A percentile compares a stretch with the other conserved stretches of the same genome.
These are phyloP conservation scores for Metschnikowia lachancei DNA, from an alignment of 805 yeast species.

Conservation along the genomic window DNA sequence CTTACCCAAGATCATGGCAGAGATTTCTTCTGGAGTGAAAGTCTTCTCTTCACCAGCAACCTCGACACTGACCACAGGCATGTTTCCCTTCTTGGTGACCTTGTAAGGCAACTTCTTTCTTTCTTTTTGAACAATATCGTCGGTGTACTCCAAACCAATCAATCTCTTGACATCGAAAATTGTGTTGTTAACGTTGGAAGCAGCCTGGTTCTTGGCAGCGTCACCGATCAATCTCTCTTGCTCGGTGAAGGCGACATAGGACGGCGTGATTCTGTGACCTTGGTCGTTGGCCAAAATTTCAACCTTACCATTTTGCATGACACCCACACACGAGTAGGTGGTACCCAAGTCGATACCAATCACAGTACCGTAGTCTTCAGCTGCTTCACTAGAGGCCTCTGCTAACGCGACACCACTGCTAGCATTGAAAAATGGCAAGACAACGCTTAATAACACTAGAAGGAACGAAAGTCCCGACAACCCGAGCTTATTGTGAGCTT, in stretches of 20 bases:
- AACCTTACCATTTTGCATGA: conserved; percentile 85
- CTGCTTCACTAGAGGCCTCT: conserved; percentile 32
- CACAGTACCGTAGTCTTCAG: conserved; percentile 50
- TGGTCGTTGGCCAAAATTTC: conserved; percentile 97
- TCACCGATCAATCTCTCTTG: conserved; percentile 93
- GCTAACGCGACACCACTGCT: conserved; percentile 20
- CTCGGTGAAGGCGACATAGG: conserved; percentile 92
- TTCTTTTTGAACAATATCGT: conserved; percentile 45
- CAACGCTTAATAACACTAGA: conserved; percentile 34
- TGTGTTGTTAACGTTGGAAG: conserved; percentile 88
- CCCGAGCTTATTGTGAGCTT: conserved; percentile 21
- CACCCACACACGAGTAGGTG: conserved; percentile 95
- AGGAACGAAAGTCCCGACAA: conserved; percentile 30
- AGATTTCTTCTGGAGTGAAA: conserved; percentile 92
- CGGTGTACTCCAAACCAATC: conserved; percentile 71
- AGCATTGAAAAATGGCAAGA: conserved; percentile 37
- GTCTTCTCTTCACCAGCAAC: conserved; percentile 80
- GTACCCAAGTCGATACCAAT: conserved; percentile 98
- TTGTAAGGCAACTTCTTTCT: conserved; percentile 87
- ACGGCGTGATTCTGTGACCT: conserved; percentile 98
- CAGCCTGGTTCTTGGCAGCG: conserved; percentile 97
- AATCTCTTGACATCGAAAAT: conserved; percentile 90
- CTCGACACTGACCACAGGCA: conserved; percentile 80
- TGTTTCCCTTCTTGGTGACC: conserved; percentile 68
- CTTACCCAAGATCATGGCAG: conserved; percentile 87